These are phyloP conservation scores for Chytriomyces confervae DNA, from an alignment of 192 early-diverging fungal species.

Conservation along the genomic window DNA sequence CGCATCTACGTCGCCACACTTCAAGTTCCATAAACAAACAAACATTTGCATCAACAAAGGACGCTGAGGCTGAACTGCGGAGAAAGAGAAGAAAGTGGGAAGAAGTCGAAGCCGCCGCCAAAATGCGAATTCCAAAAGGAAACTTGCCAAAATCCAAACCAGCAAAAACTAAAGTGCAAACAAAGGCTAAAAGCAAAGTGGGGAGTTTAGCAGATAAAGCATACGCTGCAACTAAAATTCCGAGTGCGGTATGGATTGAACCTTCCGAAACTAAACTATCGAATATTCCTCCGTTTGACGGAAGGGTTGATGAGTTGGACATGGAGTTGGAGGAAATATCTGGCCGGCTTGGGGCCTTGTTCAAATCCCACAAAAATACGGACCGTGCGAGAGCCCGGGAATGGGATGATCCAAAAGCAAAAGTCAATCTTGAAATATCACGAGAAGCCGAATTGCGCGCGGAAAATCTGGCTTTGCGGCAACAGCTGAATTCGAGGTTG, in stretches of 20 bases:
- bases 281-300: background rate
- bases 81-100: constrained; percentile 21
- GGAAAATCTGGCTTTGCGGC: constrained; percentile 22
- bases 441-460: constrained; percentile 21
- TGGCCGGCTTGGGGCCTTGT: background rate
- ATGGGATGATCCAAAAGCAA: background rate
- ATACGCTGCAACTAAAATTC: background rate
- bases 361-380: background rate
- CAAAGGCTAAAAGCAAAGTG: background rate
- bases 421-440: background rate
- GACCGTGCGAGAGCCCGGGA: background rate
- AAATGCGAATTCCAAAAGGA: constrained; percentile 24
- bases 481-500: background rate
- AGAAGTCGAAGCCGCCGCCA: constrained; percentile 24
- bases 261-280: background rate
- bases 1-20: constrained; percentile 23
- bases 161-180: background rate
- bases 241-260: background rate
- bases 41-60: constrained; percentile 27
- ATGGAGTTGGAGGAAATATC: constrained; percentile 5
- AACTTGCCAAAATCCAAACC: background rate
- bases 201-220: background rate
- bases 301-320: background rate
- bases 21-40: constrained; percentile 36
- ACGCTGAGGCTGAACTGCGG: constrained; percentile 12